phyloP scores from a whole-genome alignment of 345 rosid genomes.

The Carallia pectinifolia region DNA sequence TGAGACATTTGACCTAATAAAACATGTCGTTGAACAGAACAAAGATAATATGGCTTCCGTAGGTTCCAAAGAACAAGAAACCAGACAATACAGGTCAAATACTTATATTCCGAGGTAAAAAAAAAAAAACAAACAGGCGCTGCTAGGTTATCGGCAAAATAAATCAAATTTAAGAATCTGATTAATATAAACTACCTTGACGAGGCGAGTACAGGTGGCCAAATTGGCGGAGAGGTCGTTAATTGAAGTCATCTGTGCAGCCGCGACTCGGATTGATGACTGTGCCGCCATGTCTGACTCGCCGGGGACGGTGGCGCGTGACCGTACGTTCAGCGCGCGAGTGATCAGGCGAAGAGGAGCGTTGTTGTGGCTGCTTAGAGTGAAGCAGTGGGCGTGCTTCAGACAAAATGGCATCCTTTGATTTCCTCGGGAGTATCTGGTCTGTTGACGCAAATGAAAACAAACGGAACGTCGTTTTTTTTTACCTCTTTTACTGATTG shows the following conservation, averaged over 20 bases:
- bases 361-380: not conserved
- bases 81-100: too few relatives aligned
- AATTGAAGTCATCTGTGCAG: conserved; percentile 94
- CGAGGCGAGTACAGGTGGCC: conserved; percentile 87
- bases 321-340: conserved; percentile 18
- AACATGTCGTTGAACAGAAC: too few relatives aligned
- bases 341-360: not conserved
- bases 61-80: too few relatives aligned
- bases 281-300: conserved; percentile 38
- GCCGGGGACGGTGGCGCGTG: conserved; percentile 27
- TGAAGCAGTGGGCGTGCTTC: not conserved
- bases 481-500: too few relatives aligned
- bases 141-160: not conserved
- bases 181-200: conserved; percentile 41
- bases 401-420: conserved; percentile 6
- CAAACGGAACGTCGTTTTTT: too few relatives aligned
- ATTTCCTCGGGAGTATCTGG: too few relatives aligned
- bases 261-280: conserved; percentile 72
- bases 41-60: too few relatives aligned
- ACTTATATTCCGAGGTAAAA: too few relatives aligned
- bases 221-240: conserved; percentile 78
- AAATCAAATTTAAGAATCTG: not conserved
- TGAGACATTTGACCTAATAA: too few relatives aligned
- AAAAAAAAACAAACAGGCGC: not conserved
- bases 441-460: too few relatives aligned